These are phyloP conservation scores for Apophysomyces ossiformis DNA, from an alignment of 371 early-diverging fungal species.

Conservation along the genomic window DNA sequence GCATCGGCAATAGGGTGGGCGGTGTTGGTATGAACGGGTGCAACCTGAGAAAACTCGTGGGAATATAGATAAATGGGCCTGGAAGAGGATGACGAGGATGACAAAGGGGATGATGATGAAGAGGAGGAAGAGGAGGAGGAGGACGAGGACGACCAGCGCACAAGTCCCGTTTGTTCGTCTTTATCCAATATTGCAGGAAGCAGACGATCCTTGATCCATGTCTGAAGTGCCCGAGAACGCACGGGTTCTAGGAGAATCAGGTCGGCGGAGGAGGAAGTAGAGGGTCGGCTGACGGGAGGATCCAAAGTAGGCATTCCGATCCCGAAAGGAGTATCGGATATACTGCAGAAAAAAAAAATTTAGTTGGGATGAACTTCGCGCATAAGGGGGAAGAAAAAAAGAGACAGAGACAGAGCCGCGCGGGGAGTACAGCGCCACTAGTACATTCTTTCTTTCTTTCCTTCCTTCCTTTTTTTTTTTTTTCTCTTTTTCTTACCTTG, in stretches of 20 bases:
- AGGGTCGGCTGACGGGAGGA: not conserved
- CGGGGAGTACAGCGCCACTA: no score
- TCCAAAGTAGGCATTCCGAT: not conserved
- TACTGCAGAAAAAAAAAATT: not conserved
- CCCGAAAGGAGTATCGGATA: slow-evolving; percentile 8
- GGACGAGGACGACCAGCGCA: slow-evolving; percentile 22
- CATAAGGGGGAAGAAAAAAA: not conserved
- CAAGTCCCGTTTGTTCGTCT: slow-evolving; percentile 15
- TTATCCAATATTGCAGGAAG: not conserved
- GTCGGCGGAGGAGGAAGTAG: not conserved
- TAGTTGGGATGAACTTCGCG: not conserved
- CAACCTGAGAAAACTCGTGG: slow-evolving; percentile 42
- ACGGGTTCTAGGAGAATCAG: slow-evolving; percentile 30
- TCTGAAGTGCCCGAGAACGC: slow-evolving; percentile 39
- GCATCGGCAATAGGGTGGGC: not conserved
- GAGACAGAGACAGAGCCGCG: no score
- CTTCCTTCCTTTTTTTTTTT: no score
- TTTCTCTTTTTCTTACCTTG: slow-evolving; percentile 7
- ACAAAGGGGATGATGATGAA: not conserved
- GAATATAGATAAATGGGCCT: slow-evolving; percentile 44
- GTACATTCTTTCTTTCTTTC: not conserved
- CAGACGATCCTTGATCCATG: slow-evolving; percentile 1
- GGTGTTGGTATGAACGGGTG: slow-evolving; percentile 20
- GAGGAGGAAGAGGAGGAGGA: slow-evolving; percentile 2
- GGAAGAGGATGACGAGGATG: not conserved